Conservation (phyloP, 176 grass and related monocot species). For the Ampelocalamus luodianensis region DNA sequence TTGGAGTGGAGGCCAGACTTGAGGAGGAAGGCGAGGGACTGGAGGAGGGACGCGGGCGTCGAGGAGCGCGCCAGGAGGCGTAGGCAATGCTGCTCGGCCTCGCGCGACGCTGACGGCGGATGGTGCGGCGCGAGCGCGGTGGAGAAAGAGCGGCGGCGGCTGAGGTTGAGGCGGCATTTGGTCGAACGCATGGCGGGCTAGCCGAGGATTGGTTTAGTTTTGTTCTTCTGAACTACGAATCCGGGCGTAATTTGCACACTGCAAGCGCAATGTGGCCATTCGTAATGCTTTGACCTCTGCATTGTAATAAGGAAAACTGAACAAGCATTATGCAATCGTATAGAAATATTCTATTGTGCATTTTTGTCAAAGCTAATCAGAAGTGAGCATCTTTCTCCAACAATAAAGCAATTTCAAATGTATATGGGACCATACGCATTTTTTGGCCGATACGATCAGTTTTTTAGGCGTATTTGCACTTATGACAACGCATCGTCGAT, state of each 20-base stretch:
- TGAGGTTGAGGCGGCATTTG: slow-evolving; percentile 27
- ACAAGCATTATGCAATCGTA: neutral
- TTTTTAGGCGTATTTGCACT: no score
- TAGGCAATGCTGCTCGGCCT: slow-evolving; percentile 62
- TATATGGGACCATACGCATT: no score
- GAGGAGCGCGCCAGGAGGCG: slow-evolving; percentile 48
- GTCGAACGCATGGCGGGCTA: slow-evolving; percentile 3
- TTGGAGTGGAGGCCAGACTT: slow-evolving; percentile 53
- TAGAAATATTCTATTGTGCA: neutral
- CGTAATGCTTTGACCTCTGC: neutral
- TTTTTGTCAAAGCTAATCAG: neutral
- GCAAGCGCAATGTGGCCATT: neutral
- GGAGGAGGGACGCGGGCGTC: slow-evolving; percentile 21
- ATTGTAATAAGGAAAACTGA: neutral
- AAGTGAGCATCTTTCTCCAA: neutral
- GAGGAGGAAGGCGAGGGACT: slow-evolving; percentile 57
- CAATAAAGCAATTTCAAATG: no score
- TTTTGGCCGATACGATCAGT: no score
- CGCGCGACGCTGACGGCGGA: slow-evolving; percentile 16
- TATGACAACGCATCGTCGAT: no score
- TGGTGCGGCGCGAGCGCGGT: neutral
- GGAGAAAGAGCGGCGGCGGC: slow-evolving; percentile 6
- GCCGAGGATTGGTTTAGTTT: neutral
- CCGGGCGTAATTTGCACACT: neutral
- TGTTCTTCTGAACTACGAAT: neutral